These are phyloP conservation scores for Colletotrichum sp. DNA, from an alignment of 2,329 filamentous ascomycete genomes.

Conservation along the genomic window DNA sequence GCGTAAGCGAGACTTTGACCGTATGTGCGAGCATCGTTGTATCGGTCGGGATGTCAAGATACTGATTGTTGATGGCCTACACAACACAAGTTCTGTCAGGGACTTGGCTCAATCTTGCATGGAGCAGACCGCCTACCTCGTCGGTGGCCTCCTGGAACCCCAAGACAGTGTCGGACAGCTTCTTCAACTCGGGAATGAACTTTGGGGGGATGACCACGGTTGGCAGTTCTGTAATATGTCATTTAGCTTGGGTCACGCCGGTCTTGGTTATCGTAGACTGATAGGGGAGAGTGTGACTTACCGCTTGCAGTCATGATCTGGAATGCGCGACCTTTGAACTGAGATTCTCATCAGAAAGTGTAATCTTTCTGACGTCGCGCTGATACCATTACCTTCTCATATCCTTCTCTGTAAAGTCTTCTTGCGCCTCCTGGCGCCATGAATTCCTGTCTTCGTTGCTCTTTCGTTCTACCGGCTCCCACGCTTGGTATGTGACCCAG, in stretches of 20 bases:
- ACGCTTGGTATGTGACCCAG: background rate
- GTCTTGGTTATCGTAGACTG: too few relatives aligned
- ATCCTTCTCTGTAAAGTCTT: background rate
- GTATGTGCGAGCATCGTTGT: background rate
- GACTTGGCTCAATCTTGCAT: background rate
- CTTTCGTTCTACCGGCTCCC: background rate
- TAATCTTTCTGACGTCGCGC: accelerated
- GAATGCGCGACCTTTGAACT: background rate
- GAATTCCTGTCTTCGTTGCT: background rate
- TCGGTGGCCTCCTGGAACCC: background rate
- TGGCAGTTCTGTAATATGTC: background rate
- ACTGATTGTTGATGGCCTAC: background rate
- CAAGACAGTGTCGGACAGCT: background rate
- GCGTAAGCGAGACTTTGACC: background rate
- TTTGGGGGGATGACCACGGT: background rate
- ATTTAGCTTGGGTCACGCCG: background rate
- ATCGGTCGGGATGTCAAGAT: background rate
- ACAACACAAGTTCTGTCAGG: background rate
- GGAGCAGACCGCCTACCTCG: background rate
- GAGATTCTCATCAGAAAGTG: background rate
- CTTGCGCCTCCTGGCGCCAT: background rate
- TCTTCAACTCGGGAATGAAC: background rate
- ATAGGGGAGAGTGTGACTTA: too few relatives aligned
- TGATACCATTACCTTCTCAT: background rate
- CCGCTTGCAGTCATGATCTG: background rate